Evolutionary conservation across 495 filamentous ascomycete species (phyloP), one percentile per base, ranked within the genome.

Genomic region (Hypoxylon subgilvum): DNA sequence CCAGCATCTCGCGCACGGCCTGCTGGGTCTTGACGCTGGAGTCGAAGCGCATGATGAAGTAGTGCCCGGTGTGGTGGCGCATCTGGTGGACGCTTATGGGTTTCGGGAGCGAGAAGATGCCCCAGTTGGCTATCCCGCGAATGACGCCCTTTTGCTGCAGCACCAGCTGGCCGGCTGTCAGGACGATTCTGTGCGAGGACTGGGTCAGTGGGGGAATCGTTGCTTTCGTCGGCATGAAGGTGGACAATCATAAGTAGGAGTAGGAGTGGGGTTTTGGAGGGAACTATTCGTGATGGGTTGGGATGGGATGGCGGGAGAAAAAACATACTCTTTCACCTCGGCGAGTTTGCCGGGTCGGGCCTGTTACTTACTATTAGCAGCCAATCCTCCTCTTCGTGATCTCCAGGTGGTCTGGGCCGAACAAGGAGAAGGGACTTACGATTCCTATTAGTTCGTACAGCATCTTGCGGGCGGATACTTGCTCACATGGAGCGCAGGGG

Each of bases 21-120:
- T 85, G 72, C 76, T 97, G 93, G 10, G 88, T 87, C 32, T 74
- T 56, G 17, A 83, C 81, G 35, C 83, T 84, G 25, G 86, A 67
- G 72, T 98, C 94, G 76, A 95, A 98, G 56, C 94, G 90, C 91
- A 98, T 90, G 68, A 96, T 86, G 78, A 98, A 98, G 79, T 97
- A 96, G 74, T 97, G 92, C 25, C 95, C 94, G 28, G 82, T 79
- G 47, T 82, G 83, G 79, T 97, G 87, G 49, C 81, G 81, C 51
- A 86, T 82, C 75, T 96, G 90, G 74, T 93, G 88, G 69, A 85
- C 85, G 58, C 80, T 86, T 47, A 84, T 82, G 57, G 85, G 77
- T 58, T 83, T 86, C 23, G 94, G 94, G 12, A 98, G 85, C 8
- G 85, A 74, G 77, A 92, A 96, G 55, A 85, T 78, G 66, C 95